Evolutionary conservation across 1,139 yeast species (phyloP), one percentile per base, ranked within the genome.

Genomic region (Geotrichum aggregatum): DNA sequence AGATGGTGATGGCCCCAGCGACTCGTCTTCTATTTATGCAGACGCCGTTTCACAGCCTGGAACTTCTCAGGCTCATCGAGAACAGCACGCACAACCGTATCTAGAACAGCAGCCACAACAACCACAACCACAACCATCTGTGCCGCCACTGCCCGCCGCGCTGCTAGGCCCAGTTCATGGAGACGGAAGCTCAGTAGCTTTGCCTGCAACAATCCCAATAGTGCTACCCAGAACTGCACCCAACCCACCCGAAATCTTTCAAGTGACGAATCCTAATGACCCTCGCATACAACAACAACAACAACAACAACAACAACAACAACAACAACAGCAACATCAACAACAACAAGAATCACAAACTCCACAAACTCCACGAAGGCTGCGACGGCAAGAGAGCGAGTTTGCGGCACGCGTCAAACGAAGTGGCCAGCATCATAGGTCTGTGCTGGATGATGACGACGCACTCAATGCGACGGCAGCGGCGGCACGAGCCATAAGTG

Each of bases 381-480:
- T 24, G 28, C 28, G 26, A 14, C 16, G 49, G 13, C 18, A 36
- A 28, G 22, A 21, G 14, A 35, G 22, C 21, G 35, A 41, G 3
- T 50, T 50, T 40, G 44, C 28, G 6, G 33, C 42, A 1, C 49
- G 49, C 11, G 52, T 50, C 10, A 33, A 44, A 11, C 47, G 44
- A 26, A 41, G 44, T 14, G 19, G 21, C 10, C 35, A 41, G 14
- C 22, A n/a, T 5, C 44, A 28, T 14, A 34, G 28, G n/a, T 18
- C 30, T 2, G 18, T 41, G 7, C 35, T 22, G 1, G 28, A n/a
- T 14, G 44, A 41, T 18, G 52, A 50, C 36, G 42, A 13, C 4
- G 49, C 45, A 34, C 18, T 50, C 4, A 14, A 26, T 10, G 49
- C 52, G 1, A 45, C 52, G 7, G 52, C 52, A 6, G 46, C 45